phyloP scores from a whole-genome alignment of 345 rosid species.

The Anastatica hierochuntica region DNA sequence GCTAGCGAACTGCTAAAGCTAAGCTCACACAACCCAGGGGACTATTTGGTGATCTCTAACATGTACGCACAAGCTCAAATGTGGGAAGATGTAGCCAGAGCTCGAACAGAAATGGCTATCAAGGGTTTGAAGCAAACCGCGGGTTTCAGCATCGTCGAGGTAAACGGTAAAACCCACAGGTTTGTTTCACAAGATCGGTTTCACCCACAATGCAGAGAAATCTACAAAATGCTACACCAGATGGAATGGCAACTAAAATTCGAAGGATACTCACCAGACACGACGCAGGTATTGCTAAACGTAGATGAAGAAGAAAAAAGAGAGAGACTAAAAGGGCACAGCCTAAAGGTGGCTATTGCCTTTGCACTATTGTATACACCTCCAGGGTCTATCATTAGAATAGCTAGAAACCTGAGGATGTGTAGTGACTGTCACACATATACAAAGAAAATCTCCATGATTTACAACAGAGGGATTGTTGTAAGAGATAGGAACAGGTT shows the following conservation, averaged over 20 bases:
- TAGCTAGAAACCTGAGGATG: constrained; percentile 71
- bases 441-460: constrained; percentile 52
- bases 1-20: constrained; percentile 32
- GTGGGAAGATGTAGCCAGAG: constrained; percentile 50
- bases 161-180: constrained; percentile 34
- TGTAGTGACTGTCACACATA: constrained; percentile 72
- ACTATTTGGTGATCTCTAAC: constrained; percentile 43
- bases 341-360: constrained; percentile 71
- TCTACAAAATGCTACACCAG: constrained; percentile 62
- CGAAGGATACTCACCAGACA: constrained; percentile 59
- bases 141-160: constrained; percentile 53
- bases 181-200: constrained; percentile 58
- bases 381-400: constrained; percentile 46
- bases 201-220: constrained; percentile 27
- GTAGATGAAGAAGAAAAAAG: constrained; percentile 60
- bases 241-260: constrained; percentile 87
- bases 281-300: constrained; percentile 43
- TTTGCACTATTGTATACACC: constrained; percentile 50
- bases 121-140: constrained; percentile 40
- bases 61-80: constrained; percentile 43
- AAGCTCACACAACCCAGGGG: constrained; percentile 40
- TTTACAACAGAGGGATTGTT: constrained; percentile 53
- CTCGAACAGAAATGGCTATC: constrained; percentile 31
- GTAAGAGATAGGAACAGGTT: constrained; percentile 57
- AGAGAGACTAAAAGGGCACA: constrained; percentile 59